Percentiles rank a stretch among this genome's conserved stretches.
These are phyloP conservation scores for Blastobotrys parvus DNA, from an alignment of 805 yeast species.

Conservation along the genomic window DNA sequence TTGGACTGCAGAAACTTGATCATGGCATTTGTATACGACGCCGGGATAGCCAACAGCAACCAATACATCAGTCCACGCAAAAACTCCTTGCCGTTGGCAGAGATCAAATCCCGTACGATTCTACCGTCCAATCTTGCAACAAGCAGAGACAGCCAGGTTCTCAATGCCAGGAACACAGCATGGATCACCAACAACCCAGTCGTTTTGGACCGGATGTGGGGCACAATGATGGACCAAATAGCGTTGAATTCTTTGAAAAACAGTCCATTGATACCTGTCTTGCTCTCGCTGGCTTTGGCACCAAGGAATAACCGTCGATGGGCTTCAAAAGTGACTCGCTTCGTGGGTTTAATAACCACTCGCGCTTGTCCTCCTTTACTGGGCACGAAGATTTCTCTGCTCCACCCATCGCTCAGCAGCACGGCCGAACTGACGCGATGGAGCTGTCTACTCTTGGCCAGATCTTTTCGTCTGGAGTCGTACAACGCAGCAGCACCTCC, in stretches of 20 bases:
- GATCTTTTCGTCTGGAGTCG: neutral
- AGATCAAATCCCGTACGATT: slow-evolving; percentile 79
- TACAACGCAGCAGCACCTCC: neutral
- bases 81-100: slow-evolving; percentile 69
- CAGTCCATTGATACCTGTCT: slow-evolving; percentile 41
- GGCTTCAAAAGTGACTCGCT: slow-evolving; percentile 24
- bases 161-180: slow-evolving; percentile 60
- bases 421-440: slow-evolving; percentile 21
- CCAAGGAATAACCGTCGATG: slow-evolving; percentile 23
- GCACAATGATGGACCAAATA: slow-evolving; percentile 76
- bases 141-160: slow-evolving; percentile 81
- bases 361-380: slow-evolving; percentile 14
- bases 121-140: slow-evolving; percentile 90
- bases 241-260: slow-evolving; percentile 67
- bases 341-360: slow-evolving; percentile 25
- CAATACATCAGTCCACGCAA: slow-evolving; percentile 72
- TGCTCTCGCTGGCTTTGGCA: slow-evolving; percentile 10
- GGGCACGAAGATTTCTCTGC: slow-evolving; percentile 23
- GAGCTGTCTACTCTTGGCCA: slow-evolving; percentile 4
- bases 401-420: slow-evolving; percentile 22
- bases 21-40: slow-evolving; percentile 85
- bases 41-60: slow-evolving; percentile 87
- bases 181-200: slow-evolving; percentile 59
- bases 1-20: slow-evolving; percentile 72
- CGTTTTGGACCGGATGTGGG: slow-evolving; percentile 59